Evolutionary conservation across 768 basidiomycete species (phyloP).

Genomic region (Mycena polygramma): DNA sequence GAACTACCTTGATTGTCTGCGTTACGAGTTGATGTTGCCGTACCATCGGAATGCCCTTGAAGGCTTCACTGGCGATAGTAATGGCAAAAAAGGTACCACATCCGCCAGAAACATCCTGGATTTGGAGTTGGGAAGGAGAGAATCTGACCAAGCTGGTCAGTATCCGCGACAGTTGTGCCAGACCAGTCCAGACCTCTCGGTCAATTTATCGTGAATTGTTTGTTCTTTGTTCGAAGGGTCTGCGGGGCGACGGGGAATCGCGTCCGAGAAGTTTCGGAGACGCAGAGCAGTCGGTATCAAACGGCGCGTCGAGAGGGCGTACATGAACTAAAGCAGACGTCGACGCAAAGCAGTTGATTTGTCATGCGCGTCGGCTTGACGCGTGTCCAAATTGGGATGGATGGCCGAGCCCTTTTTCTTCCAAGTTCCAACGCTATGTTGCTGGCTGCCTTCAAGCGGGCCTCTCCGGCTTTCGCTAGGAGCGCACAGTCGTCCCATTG

Average conservation of each 20-base stretch:
- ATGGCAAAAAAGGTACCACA: constrained; percentile 99
- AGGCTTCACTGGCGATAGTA: constrained; percentile 84
- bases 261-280: constrained; percentile 48
- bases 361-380: constrained; percentile 8
- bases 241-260: constrained; percentile 35
- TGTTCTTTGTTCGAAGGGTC: constrained; percentile 73
- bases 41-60: constrained; percentile 87
- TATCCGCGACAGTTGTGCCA: not conserved
- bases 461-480: constrained; percentile 8
- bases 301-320: constrained; percentile 52
- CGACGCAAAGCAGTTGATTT: constrained; percentile 3
- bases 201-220: constrained; percentile 79
- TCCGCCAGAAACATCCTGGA: constrained; percentile 97
- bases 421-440: constrained; percentile 9
- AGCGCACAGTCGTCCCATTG: constrained; percentile 23
- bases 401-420: not conserved
- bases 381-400: constrained; percentile 10
- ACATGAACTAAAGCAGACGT: constrained; percentile 46
- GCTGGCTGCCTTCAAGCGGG: constrained; percentile 25
- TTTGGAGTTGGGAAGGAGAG: constrained; percentile 82
- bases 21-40: constrained; percentile 97
- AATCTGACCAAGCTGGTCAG: constrained; percentile 53
- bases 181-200: constrained; percentile 51
- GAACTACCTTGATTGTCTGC: constrained; percentile 70
- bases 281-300: constrained; percentile 43